A percentile compares a stretch with the other conserved stretches of the same genome.
These are phyloP conservation scores for Solanum tarapatanum DNA, from an alignment of 257 asterid species.

Conservation along the genomic window DNA sequence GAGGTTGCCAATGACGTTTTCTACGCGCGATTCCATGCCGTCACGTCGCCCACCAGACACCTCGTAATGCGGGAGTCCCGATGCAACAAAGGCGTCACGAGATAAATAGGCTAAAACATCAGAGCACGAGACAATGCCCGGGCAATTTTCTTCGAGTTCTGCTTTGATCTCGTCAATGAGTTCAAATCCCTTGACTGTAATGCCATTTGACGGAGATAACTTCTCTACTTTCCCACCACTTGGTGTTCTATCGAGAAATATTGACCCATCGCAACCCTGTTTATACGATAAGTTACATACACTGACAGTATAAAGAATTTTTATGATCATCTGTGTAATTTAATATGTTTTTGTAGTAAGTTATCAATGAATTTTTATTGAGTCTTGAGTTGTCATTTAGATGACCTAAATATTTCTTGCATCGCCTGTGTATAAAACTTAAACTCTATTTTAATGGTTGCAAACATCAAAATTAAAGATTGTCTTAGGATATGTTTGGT, in stretches of 20 bases:
- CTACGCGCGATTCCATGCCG: slow-evolving; percentile 23
- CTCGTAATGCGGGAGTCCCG: slow-evolving; percentile 30
- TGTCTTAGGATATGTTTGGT: neutral
- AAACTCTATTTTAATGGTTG: neutral
- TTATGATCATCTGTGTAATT: neutral
- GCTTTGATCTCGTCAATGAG: slow-evolving; percentile 35
- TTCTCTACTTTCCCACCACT: slow-evolving; percentile 36
- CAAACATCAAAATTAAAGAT: neutral
- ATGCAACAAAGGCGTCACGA: slow-evolving; percentile 37
- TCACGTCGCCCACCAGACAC: slow-evolving; percentile 44
- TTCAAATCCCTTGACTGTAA: slow-evolving; percentile 26
- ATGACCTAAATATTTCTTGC: neutral
- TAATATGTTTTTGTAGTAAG: neutral
- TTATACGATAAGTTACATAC: neutral
- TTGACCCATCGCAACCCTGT: slow-evolving; percentile 68
- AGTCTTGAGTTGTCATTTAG: neutral
- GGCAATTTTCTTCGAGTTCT: slow-evolving; percentile 37
- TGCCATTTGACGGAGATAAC: slow-evolving; percentile 25
- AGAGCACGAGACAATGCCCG: slow-evolving; percentile 52
- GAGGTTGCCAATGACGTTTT: slow-evolving; percentile 11
- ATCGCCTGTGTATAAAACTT: neutral
- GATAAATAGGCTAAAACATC: slow-evolving; percentile 38
- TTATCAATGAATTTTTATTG: neutral
- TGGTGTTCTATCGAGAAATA: slow-evolving; percentile 43
- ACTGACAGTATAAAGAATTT: neutral